Evolutionary conservation across 2,329 filamentous ascomycete species (phyloP).

Genomic region (Neonectria punicea): DNA sequence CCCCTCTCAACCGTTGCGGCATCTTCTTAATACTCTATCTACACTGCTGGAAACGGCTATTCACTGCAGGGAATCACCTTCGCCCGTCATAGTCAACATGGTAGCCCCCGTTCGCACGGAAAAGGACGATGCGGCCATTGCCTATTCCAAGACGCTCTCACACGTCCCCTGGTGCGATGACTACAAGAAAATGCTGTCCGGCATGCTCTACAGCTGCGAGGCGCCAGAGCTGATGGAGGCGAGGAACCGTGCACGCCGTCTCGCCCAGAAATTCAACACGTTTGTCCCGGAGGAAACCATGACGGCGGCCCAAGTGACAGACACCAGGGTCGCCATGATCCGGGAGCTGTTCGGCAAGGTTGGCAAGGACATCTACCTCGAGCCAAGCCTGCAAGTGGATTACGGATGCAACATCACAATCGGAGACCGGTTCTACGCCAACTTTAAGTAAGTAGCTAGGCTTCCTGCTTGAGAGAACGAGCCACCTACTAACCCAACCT

Average conservation of each 20-base stretch:
- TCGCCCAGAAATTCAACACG: constrained; percentile 1
- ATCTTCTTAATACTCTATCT: no score
- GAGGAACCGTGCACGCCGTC: neutral
- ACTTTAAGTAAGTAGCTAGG: neutral
- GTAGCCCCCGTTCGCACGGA: neutral
- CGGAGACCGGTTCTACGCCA: neutral
- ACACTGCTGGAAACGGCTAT: no score
- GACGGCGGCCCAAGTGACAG: neutral
- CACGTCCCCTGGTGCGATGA: constrained; percentile 6
- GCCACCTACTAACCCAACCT: no score
- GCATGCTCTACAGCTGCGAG: constrained; percentile 1
- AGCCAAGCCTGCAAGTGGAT: neutral
- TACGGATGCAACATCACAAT: constrained; percentile 2
- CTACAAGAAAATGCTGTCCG: constrained; percentile 7
- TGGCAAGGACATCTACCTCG: neutral
- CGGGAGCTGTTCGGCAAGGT: neutral
- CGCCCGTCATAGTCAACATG: neutral
- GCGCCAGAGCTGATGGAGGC: neutral
- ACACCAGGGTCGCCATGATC: neutral
- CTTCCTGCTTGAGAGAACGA: no score
- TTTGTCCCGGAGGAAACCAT: neutral
- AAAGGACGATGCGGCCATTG: neutral
- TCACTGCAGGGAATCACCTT: no score
- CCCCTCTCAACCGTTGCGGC: neutral
- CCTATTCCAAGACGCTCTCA: neutral